Base-by-base conservation (phyloP, 1,139 yeast genomes). In the Diutina sp. region DNA sequence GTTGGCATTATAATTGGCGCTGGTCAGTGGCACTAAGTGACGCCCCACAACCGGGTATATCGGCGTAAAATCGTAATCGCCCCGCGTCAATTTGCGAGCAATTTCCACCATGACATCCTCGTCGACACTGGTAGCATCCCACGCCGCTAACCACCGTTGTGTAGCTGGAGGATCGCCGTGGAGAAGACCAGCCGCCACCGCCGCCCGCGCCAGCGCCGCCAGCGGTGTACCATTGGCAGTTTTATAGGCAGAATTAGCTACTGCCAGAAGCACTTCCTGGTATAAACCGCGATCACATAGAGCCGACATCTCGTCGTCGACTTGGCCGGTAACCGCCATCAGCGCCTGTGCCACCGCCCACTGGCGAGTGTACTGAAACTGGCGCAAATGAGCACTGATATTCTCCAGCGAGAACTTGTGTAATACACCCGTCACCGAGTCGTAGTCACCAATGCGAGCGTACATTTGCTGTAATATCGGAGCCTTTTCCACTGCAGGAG, bases 331-430 rank as follows among this genome's bases (percentile, higher is more conserved):
- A 0, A 87, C 88, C 57, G 85, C 85, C 62, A 90, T 86, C 50
- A 97, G 90, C 60, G 88, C 93, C 60, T 88, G 87, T 0, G 97
- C 96, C 63, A 90, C 78, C 48, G 84, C 79, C 96, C 97, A 90
- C 64, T 85, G 85, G 55, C 90, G 93, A 50, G 30, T n/a, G 61
- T 87, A 90, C 63, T 90, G 95, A 59, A 91, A 84, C 57, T 90
- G 88, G 6, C 84, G 73, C 46, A 91, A 78, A 65, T 89, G 89
- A 58, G 89, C 90, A 21, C 79, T 78, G 56, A 90, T 72, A 60
- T 84, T 82, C 55, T 83, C 82, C 0, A 86, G 79, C 0, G 96
- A 83, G 62, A 90, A 87, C 61, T 79, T 78, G 59, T 89, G 84
- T 56, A 93, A 72, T 3, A 90, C 82, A 21, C 99, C 99, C 66